A percentile compares a stretch with the other conserved stretches of the same genome.
These are phyloP conservation scores for Hysterangium stoloniferum DNA, from an alignment of 768 basidiomycete species.

Conservation along the genomic window DNA sequence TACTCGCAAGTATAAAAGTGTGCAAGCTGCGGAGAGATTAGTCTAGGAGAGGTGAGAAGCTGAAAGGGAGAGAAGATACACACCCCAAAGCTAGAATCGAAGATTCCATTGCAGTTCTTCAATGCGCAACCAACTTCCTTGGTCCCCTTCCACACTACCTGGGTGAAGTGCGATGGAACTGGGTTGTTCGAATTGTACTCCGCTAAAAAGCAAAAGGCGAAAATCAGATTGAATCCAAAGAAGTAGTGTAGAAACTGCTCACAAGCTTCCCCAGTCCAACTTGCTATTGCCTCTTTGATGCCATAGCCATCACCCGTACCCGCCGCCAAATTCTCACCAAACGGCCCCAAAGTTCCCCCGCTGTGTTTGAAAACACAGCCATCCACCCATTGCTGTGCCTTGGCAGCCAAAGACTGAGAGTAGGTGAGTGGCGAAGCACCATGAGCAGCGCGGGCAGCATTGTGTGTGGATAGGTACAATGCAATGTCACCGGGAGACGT, in stretches of 20 bases:
- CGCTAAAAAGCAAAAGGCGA: not conserved
- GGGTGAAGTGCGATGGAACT: constrained; percentile 59
- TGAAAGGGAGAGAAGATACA: constrained; percentile 18
- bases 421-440: constrained; percentile 59
- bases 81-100: constrained; percentile 47
- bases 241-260: constrained; percentile 22
- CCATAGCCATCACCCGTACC: constrained; percentile 49
- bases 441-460: constrained; percentile 51
- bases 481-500: constrained; percentile 39
- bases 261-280: constrained; percentile 66
- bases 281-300: constrained; percentile 42
- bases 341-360: constrained; percentile 52
- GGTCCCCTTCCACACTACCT: constrained; percentile 67
- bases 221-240: not conserved
- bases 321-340: constrained; percentile 71
- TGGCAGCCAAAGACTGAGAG: constrained; percentile 49
- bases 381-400: constrained; percentile 65
- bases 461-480: constrained; percentile 53
- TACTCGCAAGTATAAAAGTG: constrained; percentile 68
- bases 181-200: constrained; percentile 43
- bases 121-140: constrained; percentile 59
- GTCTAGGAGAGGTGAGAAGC: not conserved
- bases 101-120: constrained; percentile 49
- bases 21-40: constrained; percentile 32
- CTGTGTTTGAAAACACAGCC: constrained; percentile 65